Percentiles rank a stretch among this genome's conserved stretches.
These are phyloP conservation scores for Nakazawaea wyomingensis DNA, from an alignment of 805 yeast genomes.

Conservation along the genomic window DNA sequence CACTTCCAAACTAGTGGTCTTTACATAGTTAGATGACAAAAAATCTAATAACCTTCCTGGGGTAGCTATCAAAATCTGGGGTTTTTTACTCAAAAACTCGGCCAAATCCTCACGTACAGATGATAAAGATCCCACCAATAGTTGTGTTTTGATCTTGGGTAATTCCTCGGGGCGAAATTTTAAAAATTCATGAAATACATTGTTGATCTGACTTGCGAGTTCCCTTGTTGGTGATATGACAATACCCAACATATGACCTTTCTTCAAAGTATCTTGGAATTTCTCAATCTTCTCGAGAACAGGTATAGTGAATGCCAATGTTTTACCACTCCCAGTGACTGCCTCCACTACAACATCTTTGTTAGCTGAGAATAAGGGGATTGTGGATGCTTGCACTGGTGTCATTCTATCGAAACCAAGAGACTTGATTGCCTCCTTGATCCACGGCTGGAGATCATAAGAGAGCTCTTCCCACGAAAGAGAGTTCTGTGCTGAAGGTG, in stretches of 20 bases:
- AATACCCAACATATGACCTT: conserved; percentile 68
- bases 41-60: conserved; percentile 88
- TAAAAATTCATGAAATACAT: conserved; percentile 58
- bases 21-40: conserved; percentile 51
- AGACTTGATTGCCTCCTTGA: conserved; percentile 62
- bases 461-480: conserved; percentile 57
- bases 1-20: conserved; percentile 60
- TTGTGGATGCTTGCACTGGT: conserved; percentile 93
- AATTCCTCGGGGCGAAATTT: conserved; percentile 48
- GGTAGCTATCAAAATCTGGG: conserved; percentile 83
- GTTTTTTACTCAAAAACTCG: conserved; percentile 43
- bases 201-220: conserved; percentile 62
- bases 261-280: conserved; percentile 31
- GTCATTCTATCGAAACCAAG: conserved; percentile 82
- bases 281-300: conserved; percentile 59
- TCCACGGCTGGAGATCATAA: conserved; percentile 61
- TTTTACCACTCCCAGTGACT: conserved; percentile 98
- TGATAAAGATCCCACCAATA: conserved; percentile 58
- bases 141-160: conserved; percentile 44
- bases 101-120: conserved; percentile 70
- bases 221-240: conserved; percentile 69
- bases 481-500: conserved; percentile 30
- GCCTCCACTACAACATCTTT: conserved; percentile 97
- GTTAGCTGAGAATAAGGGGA: conserved; percentile 76
- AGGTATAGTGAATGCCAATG: conserved; percentile 85